These are phyloP conservation scores for Russula foetens DNA, from an alignment of 768 basidiomycete species.

Conservation along the genomic window DNA sequence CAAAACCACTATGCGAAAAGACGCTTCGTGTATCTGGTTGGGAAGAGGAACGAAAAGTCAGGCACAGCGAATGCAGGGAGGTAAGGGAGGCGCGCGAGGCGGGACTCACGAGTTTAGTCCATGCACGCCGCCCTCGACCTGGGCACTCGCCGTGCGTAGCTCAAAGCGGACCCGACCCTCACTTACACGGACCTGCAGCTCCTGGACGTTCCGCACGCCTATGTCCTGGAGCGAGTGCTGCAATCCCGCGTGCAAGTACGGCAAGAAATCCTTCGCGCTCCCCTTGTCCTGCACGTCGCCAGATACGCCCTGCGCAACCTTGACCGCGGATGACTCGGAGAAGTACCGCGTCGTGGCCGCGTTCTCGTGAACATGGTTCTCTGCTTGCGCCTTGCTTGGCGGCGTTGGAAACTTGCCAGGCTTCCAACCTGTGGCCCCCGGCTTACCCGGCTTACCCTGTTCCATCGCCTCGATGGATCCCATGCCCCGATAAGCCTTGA, in stretches of 20 bases:
- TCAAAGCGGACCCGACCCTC: slow-evolving; percentile 78
- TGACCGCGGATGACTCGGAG: slow-evolving; percentile 84
- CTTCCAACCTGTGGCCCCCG: slow-evolving; percentile 24
- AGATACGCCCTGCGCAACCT: slow-evolving; percentile 94
- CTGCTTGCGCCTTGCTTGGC: slow-evolving; percentile 26
- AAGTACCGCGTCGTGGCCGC: slow-evolving; percentile 96
- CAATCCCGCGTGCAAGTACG: slow-evolving; percentile 71
- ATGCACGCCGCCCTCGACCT: slow-evolving; percentile 93
- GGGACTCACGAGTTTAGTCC: slow-evolving; percentile 88
- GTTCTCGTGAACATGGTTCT: slow-evolving; percentile 58
- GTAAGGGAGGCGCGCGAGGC: too few species aligned
- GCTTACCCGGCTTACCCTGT: slow-evolving; percentile 44
- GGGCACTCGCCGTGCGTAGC: slow-evolving; percentile 88
- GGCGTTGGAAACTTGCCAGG: slow-evolving; percentile 39
- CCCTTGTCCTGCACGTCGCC: slow-evolving; percentile 98
- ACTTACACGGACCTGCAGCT: slow-evolving; percentile 58
- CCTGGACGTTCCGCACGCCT: slow-evolving; percentile 61
- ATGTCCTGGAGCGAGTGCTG: slow-evolving; percentile 96
- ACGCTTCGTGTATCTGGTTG: slow-evolving; percentile 47
- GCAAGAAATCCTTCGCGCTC: slow-evolving; percentile 85
- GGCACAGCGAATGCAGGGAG: neutral
- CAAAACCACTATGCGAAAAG: slow-evolving; percentile 33
- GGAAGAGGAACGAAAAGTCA: neutral
- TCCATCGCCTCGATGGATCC: slow-evolving; percentile 83
- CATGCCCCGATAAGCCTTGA: slow-evolving; percentile 99